Conservation (phyloP, 2,329 filamentous ascomycete species). For the Phyllosticta citriasiana region DNA sequence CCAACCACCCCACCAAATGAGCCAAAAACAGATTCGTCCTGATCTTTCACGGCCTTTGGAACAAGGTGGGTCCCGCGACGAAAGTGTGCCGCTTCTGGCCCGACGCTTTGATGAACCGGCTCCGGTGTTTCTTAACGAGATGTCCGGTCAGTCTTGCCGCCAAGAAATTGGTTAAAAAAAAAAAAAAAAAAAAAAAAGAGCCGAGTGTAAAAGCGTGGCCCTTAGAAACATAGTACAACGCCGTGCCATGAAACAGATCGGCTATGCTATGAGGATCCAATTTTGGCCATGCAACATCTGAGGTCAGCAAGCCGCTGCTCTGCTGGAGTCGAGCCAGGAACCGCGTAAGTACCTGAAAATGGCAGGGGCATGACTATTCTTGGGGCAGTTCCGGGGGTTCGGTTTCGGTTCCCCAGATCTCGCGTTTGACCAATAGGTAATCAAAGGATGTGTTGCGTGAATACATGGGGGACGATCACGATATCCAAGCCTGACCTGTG, state of each 20-base stretch:
- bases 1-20: conserved; percentile 2
- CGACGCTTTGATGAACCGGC: neutral
- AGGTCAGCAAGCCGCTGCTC: neutral
- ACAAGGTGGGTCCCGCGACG: neutral
- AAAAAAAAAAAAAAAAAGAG: neutral
- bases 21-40: conserved; percentile 4
- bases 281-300: neutral
- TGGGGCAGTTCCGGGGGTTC: neutral
- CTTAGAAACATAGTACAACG: neutral
- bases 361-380: neutral
- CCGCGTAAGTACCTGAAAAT: neutral
- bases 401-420: neutral
- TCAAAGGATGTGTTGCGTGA: neutral
- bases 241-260: neutral
- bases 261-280: neutral
- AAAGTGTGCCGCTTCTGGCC: neutral
- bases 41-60: conserved; percentile 1
- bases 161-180: neutral
- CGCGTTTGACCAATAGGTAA: neutral
- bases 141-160: neutral
- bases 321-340: neutral
- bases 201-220: neutral
- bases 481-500: neutral
- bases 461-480: neutral
- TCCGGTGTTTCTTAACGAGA: neutral